Percentiles rank a stretch among this genome's conserved stretches.
Evolutionary conservation across 2,329 filamentous ascomycete genomes (phyloP).

Genomic region (Sclerotinia sclerotiorum): DNA sequence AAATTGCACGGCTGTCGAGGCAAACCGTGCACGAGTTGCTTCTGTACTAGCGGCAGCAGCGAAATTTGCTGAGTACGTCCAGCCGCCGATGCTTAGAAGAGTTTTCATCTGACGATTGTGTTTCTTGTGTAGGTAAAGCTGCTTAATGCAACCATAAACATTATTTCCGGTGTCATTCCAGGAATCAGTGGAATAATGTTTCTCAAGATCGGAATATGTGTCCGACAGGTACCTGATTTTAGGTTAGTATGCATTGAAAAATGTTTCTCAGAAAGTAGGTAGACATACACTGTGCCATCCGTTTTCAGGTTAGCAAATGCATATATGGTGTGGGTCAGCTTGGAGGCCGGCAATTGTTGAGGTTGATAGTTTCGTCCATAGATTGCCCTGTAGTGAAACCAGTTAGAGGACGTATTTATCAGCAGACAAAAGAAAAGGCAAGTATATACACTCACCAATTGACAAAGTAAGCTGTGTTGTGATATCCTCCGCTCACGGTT

Average conservation of each 20-base stretch:
- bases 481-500: slow-evolving; percentile 14
- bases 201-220: slow-evolving; percentile 70
- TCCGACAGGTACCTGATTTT: slow-evolving; percentile 60
- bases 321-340: slow-evolving; percentile 77
- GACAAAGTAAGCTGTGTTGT: slow-evolving; percentile 32
- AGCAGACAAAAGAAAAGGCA: not conserved
- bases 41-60: slow-evolving; percentile 63
- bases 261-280: not conserved
- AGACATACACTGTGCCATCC: slow-evolving; percentile 68
- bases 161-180: slow-evolving; percentile 70
- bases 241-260: slow-evolving; percentile 21
- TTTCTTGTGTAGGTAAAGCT: slow-evolving; percentile 76
- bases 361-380: slow-evolving; percentile 74
- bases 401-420: not conserved
- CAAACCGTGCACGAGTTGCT: slow-evolving; percentile 64
- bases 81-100: slow-evolving; percentile 79
- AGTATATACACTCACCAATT: slow-evolving; percentile 42
- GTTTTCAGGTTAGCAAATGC: slow-evolving; percentile 75
- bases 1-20: slow-evolving; percentile 64
- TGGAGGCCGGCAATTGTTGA: slow-evolving; percentile 64
- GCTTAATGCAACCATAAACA: slow-evolving; percentile 78
- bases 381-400: slow-evolving; percentile 54
- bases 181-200: slow-evolving; percentile 70
- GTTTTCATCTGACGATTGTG: slow-evolving; percentile 74
- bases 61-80: slow-evolving; percentile 81